A percentile compares a stretch with the other conserved stretches of the same genome.
These are phyloP conservation scores for Neostapfia colusana DNA, from an alignment of 176 grass and related monocot genomes.

Conservation along the genomic window DNA sequence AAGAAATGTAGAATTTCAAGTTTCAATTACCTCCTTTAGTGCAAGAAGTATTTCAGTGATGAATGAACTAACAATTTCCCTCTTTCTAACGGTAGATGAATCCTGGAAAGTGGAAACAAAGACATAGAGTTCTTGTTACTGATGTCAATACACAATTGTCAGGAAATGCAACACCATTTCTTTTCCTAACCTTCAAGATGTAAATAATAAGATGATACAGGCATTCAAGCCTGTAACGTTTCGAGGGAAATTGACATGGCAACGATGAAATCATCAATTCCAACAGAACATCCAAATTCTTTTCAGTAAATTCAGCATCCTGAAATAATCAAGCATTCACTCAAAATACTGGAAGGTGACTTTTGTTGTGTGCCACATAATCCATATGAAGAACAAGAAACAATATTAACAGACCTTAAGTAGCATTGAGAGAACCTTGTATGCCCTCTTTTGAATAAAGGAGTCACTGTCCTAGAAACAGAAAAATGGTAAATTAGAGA, in stretches of 20 bases:
- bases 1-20: background rate
- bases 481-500: constrained; percentile 17
- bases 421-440: constrained; percentile 92
- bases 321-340: constrained; percentile 32
- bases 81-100: constrained; percentile 65
- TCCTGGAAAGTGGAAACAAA: constrained; percentile 79
- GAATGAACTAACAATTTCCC: constrained; percentile 79
- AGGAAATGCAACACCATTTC: background rate
- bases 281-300: constrained; percentile 60
- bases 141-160: constrained; percentile 6
- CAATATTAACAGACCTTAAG: constrained; percentile 65
- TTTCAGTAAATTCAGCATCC: constrained; percentile 70
- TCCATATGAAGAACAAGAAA: constrained; percentile 15
- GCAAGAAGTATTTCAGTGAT: constrained; percentile 90
- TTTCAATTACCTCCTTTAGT: constrained; percentile 75
- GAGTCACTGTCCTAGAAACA: constrained; percentile 72
- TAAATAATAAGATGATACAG: constrained; percentile 78
- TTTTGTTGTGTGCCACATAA: constrained; percentile 25
- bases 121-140: constrained; percentile 15
- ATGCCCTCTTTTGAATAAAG: constrained; percentile 91
- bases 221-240: constrained; percentile 87
- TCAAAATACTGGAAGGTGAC: background rate
- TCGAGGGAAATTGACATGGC: constrained; percentile 80
- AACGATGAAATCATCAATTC: constrained; percentile 72
- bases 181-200: constrained; percentile 68